phyloP scores from a whole-genome alignment of 176 grass and related monocot species.

The Typha latifolia region DNA sequence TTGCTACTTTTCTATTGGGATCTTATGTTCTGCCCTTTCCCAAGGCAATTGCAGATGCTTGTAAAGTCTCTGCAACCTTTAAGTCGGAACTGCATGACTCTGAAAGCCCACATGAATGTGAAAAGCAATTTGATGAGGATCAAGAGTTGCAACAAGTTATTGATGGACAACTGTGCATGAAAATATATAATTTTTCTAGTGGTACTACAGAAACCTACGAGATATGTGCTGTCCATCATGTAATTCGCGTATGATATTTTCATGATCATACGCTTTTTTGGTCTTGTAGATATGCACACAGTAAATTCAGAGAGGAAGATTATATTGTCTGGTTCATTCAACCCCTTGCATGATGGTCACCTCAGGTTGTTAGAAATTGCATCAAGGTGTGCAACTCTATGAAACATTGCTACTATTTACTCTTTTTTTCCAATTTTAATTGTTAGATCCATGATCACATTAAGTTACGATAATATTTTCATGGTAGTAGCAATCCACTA shows the following conservation, averaged over 20 bases:
- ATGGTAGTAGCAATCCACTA: too few relatives aligned
- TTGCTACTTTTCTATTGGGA: background rate
- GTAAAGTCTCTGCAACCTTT: constrained; percentile 57
- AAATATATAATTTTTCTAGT: constrained; percentile 61
- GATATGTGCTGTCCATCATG: constrained; percentile 8
- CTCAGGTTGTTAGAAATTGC: constrained; percentile 75
- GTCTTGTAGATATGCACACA: constrained; percentile 29
- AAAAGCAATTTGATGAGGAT: constrained; percentile 62
- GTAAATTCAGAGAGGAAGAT: constrained; percentile 52
- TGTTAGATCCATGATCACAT: too few relatives aligned
- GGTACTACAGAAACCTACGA: constrained; percentile 20
- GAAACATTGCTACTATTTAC: background rate
- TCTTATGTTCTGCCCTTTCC: constrained; percentile 1
- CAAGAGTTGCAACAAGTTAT: constrained; percentile 88
- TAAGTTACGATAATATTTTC: too few relatives aligned
- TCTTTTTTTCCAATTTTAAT: background rate
- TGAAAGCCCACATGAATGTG: constrained; percentile 54
- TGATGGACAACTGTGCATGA: constrained; percentile 71
- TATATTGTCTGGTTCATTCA: constrained; percentile 92
- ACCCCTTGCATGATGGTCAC: constrained; percentile 97
- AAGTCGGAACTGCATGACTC: constrained; percentile 47
- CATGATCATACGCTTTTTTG: constrained; percentile 18
- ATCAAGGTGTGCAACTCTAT: constrained; percentile 33
- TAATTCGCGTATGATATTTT: background rate
- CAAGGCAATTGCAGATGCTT: constrained; percentile 80